Evolutionary conservation across 768 basidiomycete species (phyloP).

Genomic region (Termitomyces sp.): DNA sequence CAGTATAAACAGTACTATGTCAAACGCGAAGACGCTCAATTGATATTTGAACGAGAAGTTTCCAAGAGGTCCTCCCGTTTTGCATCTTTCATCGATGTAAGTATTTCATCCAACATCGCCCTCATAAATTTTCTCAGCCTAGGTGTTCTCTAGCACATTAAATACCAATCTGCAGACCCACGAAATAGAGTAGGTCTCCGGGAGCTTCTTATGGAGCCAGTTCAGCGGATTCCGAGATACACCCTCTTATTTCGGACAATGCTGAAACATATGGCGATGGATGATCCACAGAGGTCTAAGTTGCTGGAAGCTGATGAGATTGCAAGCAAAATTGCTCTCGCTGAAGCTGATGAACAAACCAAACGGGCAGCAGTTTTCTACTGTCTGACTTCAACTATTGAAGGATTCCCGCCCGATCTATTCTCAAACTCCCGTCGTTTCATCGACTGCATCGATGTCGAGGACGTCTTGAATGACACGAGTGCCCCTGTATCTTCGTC

Average conservation of each 20-base stretch:
- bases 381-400: slow-evolving; percentile 79
- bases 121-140: slow-evolving; percentile 3
- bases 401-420: slow-evolving; percentile 88
- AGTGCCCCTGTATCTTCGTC: slow-evolving; percentile 44
- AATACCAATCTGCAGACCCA: slow-evolving; percentile 75
- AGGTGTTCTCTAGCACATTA: slow-evolving; percentile 62
- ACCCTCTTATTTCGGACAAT: slow-evolving; percentile 91
- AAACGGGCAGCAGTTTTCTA: slow-evolving; percentile 87
- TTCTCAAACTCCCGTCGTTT: slow-evolving; percentile 87
- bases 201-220: slow-evolving; percentile 94
- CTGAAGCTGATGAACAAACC: slow-evolving; percentile 90
- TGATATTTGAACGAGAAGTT: slow-evolving; percentile 82
- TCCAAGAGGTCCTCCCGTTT: slow-evolving; percentile 81
- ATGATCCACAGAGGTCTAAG: slow-evolving; percentile 75
- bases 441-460: slow-evolving; percentile 91
- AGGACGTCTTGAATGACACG: slow-evolving; percentile 66
- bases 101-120: slow-evolving; percentile 25
- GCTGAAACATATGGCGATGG: slow-evolving; percentile 82
- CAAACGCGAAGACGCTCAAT: slow-evolving; percentile 91
- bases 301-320: slow-evolving; percentile 83
- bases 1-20: slow-evolving; percentile 89
- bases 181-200: slow-evolving; percentile 84
- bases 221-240: slow-evolving; percentile 94
- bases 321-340: slow-evolving; percentile 86
- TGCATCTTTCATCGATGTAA: slow-evolving; percentile 82